Conservation (phyloP, 768 basidiomycete genomes). For the Podaxis sp. region DNA sequence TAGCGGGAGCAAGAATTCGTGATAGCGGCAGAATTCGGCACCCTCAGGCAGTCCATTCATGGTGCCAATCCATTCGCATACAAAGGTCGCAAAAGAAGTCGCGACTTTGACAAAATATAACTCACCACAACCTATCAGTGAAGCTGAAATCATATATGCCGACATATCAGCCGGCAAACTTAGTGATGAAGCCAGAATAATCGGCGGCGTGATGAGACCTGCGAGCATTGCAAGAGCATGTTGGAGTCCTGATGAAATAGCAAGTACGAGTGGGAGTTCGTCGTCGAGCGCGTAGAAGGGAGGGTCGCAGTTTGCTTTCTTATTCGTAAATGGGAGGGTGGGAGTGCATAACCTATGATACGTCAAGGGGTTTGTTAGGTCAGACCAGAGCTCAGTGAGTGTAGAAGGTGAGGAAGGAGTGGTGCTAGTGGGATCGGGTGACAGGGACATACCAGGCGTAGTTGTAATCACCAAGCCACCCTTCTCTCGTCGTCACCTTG, state of each 20-base stretch:
- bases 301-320: slow-evolving; percentile 38
- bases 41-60: no score
- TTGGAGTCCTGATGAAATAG: slow-evolving; percentile 70
- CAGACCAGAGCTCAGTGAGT: not conserved
- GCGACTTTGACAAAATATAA: slow-evolving; percentile 1
- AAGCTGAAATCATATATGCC: slow-evolving; percentile 79
- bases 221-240: slow-evolving; percentile 83
- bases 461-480: slow-evolving; percentile 86
- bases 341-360: slow-evolving; percentile 60
- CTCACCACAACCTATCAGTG: slow-evolving; percentile 75
- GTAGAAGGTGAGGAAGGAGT: not conserved
- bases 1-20: not conserved
- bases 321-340: slow-evolving; percentile 53
- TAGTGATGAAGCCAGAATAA: slow-evolving; percentile 68
- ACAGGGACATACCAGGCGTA: slow-evolving; percentile 48
- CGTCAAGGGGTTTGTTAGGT: not conserved
- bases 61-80: no score
- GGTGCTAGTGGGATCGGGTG: not conserved
- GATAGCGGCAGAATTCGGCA: not conserved
- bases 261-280: slow-evolving; percentile 70
- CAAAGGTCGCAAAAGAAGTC: no score
- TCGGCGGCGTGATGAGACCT: slow-evolving; percentile 80
- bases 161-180: slow-evolving; percentile 56
- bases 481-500: slow-evolving; percentile 46
- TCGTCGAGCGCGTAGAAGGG: slow-evolving; percentile 77